Evolutionary conservation across 768 basidiomycete genomes (phyloP), one percentile per base, ranked within the genome.

Genomic region (Boletus pseudopeckii): DNA sequence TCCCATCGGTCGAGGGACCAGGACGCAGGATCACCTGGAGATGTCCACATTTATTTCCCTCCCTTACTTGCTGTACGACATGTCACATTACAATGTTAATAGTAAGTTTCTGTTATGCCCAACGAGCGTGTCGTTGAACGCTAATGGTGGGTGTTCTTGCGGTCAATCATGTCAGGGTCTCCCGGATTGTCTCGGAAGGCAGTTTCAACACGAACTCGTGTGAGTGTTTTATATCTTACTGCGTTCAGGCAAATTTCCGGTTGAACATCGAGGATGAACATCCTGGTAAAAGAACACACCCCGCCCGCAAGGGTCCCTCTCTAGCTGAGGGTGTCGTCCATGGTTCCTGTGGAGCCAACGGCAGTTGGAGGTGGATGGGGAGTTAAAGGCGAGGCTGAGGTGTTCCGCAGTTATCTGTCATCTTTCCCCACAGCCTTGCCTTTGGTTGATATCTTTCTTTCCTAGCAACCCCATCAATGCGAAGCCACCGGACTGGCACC

Each of bases 1-100:
- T 92, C 90, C 90, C 90, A 67, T 71, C 80, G 90, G 90, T 92
- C 72, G 90, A 92, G 90, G 81, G 79, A 86, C 73, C 22, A 89
- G 85, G 90, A 92, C 76, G 90, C 89, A 79, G 84, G 90, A 92
- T 86, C 85, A 92, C 90, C 90, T 91, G 86, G 88, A 81, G 86
- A 75, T 71, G 82, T 75, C 79, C 71, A 88, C 84, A 6, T 20
- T 39, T 53, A 7, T 28, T 38, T 60, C 13, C n/a, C 10, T 51
- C 33, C 32, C 28, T 28, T 9, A 7, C 13, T 46, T 26, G 33
- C 34, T 26, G 41, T n/a, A 44, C 24, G 40, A 49, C 57, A 46
- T 33, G 40, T 61, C 54, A 40, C n/a, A 49, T 22, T 52, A 55
- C 30, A 39, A 5, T 4, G 7, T 22, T 26, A 20, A 45, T 32